phyloP scores from a whole-genome alignment of 2,329 filamentous ascomycete species.

The Pseudocercospora eumusae region DNA sequence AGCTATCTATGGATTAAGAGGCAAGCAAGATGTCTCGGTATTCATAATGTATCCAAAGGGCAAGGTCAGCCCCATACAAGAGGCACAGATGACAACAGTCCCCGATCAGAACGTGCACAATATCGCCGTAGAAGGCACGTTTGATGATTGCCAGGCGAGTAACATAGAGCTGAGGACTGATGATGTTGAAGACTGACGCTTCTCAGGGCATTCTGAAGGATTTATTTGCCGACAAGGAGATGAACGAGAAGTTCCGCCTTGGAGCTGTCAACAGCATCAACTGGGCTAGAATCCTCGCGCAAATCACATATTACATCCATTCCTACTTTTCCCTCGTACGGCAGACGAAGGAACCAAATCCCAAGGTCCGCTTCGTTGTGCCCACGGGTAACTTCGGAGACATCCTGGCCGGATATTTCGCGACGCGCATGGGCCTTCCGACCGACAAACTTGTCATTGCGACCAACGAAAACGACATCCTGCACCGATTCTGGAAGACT shows the following conservation, averaged over 20 bases:
- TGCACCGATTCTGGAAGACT: conserved; percentile 91
- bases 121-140: conserved; percentile 82
- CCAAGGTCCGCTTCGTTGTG: conserved; percentile 80
- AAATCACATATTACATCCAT: conserved; percentile 97
- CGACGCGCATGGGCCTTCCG: conserved; percentile 84
- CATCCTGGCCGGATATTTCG: conserved; percentile 91
- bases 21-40: conserved; percentile 95
- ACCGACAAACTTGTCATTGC: conserved; percentile 86
- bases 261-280: conserved; percentile 97
- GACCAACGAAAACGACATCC: conserved; percentile 96
- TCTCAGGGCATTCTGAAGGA: conserved; percentile 84
- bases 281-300: conserved; percentile 89
- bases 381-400: conserved; percentile 97
- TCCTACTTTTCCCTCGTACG: conserved; percentile 81
- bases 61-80: conserved; percentile 86
- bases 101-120: conserved; percentile 91
- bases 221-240: conserved; percentile 80
- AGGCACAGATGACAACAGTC: conserved; percentile 96
- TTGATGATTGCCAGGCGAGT: conserved; percentile 88
- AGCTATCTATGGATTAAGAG: conserved; percentile 90
- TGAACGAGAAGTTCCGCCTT: conserved; percentile 79
- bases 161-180: neutral
- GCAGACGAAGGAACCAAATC: conserved; percentile 61
- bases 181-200: neutral
- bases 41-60: conserved; percentile 94